Base-by-base conservation (phyloP, 1,139 yeast genomes). In the Pichia sp. region DNA sequence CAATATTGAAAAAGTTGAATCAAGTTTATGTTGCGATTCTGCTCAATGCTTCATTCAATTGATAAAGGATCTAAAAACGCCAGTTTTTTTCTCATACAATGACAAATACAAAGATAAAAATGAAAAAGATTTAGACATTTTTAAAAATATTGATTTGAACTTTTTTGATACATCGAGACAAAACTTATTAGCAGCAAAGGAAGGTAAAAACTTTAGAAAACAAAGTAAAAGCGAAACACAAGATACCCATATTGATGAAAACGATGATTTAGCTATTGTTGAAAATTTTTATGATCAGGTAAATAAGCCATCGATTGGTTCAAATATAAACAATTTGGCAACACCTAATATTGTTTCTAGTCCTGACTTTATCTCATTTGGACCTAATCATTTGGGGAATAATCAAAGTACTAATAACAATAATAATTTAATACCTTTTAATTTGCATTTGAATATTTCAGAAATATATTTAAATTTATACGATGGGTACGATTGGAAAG, bases 401-500 rank as follows among this genome's bases (percentile, higher is more conserved):
- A 46, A 44, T 4, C 45, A 28, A 4, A 31, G 35, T 3, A 33
- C 30, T 4, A 16, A n/a, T 22, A 3, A 20, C 4, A 11, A 42
- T 20, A 47, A 46, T 28, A 56, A 60, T 23, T 22, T 45, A 49
- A 53, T 53, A 16, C 67, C 66, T 9, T 34, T 63, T 46, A 33
- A 45, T 1, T 29, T 62, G 1, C 39, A 46, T 16, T 33, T 62
- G 6, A 68, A 67, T 46, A 56, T 74, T 9, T 59, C 70, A 6
- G 70, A 69, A 39, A 62, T 72, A 0, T 63, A 63, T 4, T 65
- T 92, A 49, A 79, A 75, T 48, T 64, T 92, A 35, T 80, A 77
- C 60, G 98, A 92, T 66, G 99, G 99, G 0, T 92, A 82, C 58
- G 98, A 92, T 60, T 89, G 97, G 96, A 76, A 76, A 47, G 78